A percentile compares a stretch with the other conserved stretches of the same genome.
Conservation (phyloP, 2,329 filamentous ascomycete species). For the Shiraia bambusicola region DNA sequence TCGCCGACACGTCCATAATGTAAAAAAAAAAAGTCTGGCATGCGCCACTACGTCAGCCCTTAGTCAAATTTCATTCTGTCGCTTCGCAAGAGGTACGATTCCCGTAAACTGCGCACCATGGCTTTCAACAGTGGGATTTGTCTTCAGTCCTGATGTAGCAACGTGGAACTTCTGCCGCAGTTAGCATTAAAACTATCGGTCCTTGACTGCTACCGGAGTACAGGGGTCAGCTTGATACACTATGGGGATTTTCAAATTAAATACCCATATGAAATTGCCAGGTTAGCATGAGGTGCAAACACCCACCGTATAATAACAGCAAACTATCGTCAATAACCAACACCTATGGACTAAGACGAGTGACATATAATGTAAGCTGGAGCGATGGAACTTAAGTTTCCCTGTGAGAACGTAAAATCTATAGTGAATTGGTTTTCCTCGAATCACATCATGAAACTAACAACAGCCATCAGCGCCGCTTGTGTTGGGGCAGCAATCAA, state of each 20-base stretch:
- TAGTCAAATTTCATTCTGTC: no score
- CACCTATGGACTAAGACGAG: not conserved
- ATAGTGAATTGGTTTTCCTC: not conserved
- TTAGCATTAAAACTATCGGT: constrained; percentile 13
- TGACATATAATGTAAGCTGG: constrained; percentile 5
- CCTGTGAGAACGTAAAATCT: not conserved
- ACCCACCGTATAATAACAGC: constrained; percentile 25
- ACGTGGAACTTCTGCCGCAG: not conserved
- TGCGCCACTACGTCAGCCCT: no score
- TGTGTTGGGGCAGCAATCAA: constrained; percentile 20
- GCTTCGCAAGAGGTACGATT: no score
- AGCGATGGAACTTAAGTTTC: not conserved
- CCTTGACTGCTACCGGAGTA: constrained; percentile 20
- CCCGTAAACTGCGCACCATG: no score
- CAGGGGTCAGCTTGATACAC: constrained; percentile 25
- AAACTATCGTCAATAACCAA: constrained; percentile 18
- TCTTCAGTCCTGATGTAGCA: not conserved
- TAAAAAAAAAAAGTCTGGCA: no score
- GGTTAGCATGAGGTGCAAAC: constrained; percentile 17
- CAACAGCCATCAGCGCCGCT: constrained; percentile 19
- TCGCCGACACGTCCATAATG: no score
- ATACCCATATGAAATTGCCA: constrained; percentile 26
- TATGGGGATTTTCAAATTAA: constrained; percentile 15
- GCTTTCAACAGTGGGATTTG: not conserved
- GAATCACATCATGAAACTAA: constrained; percentile 28